Conservation (phyloP, 257 asterid species). For the Nicotiana tabacum region DNA sequence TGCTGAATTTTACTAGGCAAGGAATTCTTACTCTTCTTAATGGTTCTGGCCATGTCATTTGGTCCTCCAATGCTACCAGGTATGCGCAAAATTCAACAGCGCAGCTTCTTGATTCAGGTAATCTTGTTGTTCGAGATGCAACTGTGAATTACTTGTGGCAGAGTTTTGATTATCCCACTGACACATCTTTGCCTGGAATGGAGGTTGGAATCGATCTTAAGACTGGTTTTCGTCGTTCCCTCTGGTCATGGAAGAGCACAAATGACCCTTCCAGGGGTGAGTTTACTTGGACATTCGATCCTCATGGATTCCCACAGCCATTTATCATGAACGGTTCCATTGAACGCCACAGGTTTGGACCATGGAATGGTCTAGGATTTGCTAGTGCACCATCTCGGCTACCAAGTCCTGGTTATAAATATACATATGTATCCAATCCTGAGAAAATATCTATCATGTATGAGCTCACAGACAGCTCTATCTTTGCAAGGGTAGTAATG, state of each 20-base stretch:
- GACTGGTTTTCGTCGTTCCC: slow-evolving; percentile 21
- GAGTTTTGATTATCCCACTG: slow-evolving; percentile 36
- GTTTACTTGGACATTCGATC: slow-evolving; percentile 17
- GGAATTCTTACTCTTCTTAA: slow-evolving; percentile 18
- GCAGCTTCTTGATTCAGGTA: slow-evolving; percentile 34
- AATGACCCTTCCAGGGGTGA: slow-evolving; percentile 32
- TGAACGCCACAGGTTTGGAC: slow-evolving; percentile 20
- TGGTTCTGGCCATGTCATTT: slow-evolving; percentile 14
- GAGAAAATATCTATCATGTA: slow-evolving; percentile 15
- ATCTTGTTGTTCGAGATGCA: slow-evolving; percentile 24
- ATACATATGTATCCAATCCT: slow-evolving; percentile 1
- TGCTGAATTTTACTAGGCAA: slow-evolving; percentile 11
- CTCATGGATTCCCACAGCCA: slow-evolving; percentile 25
- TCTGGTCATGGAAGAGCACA: slow-evolving; percentile 31
- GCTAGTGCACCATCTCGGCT: slow-evolving; percentile 16
- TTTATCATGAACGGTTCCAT: slow-evolving; percentile 8
- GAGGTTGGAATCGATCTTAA: slow-evolving; percentile 30
- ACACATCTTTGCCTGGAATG: slow-evolving; percentile 39
- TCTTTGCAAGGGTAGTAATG: slow-evolving; percentile 27
- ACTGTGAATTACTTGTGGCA: slow-evolving; percentile 23
- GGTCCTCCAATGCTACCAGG: slow-evolving; percentile 25
- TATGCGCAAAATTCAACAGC: slow-evolving; percentile 9
- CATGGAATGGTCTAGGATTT: slow-evolving; percentile 26
- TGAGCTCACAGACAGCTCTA: slow-evolving; percentile 19
- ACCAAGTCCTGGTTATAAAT: slow-evolving; percentile 17